Percentiles rank a stretch among this genome's conserved stretches.
These are phyloP conservation scores for Royoungia palumana DNA, from an alignment of 768 basidiomycete genomes.

Conservation along the genomic window DNA sequence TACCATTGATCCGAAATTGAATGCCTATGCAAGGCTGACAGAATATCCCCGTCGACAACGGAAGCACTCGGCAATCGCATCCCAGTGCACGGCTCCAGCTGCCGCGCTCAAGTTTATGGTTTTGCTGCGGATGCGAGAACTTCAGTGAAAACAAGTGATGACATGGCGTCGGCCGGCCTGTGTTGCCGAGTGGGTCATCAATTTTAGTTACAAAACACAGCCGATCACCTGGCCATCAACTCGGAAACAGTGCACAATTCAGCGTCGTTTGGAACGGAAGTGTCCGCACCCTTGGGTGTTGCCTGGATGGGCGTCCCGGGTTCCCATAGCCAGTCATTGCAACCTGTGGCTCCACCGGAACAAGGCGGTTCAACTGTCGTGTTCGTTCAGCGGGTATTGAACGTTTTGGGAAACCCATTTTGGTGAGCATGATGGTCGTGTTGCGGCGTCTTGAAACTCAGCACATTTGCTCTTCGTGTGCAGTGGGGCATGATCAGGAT, in stretches of 20 bases:
- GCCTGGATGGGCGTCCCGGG: slow-evolving; percentile 4
- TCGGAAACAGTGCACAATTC: slow-evolving; percentile 24
- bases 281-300: slow-evolving; percentile 12
- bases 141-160: slow-evolving; percentile 11
- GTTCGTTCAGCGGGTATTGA: slow-evolving; percentile 3
- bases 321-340: slow-evolving; percentile 12
- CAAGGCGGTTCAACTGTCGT: slow-evolving; percentile 5
- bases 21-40: slow-evolving; percentile 12
- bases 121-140: slow-evolving; percentile 17
- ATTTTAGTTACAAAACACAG: slow-evolving; percentile 31
- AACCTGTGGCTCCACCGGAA: slow-evolving; percentile 8
- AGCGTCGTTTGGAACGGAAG: slow-evolving; percentile 22
- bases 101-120: slow-evolving; percentile 10
- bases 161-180: slow-evolving; percentile 22
- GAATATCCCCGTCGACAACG: slow-evolving; percentile 24
- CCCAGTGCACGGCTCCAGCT: slow-evolving; percentile 3
- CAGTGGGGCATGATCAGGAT: slow-evolving; percentile 2
- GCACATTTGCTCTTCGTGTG: slow-evolving; percentile 9
- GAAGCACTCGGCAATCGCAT: slow-evolving; percentile 22
- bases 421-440: slow-evolving; percentile 14
- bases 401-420: slow-evolving; percentile 14
- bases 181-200: slow-evolving; percentile 24
- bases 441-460: slow-evolving; percentile 18
- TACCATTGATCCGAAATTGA: slow-evolving; percentile 33
- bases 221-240: slow-evolving; percentile 13